A percentile compares a stretch with the other conserved stretches of the same genome.
Conservation (phyloP, 345 rosid species). For the Arabidopsis thaliana region DNA sequence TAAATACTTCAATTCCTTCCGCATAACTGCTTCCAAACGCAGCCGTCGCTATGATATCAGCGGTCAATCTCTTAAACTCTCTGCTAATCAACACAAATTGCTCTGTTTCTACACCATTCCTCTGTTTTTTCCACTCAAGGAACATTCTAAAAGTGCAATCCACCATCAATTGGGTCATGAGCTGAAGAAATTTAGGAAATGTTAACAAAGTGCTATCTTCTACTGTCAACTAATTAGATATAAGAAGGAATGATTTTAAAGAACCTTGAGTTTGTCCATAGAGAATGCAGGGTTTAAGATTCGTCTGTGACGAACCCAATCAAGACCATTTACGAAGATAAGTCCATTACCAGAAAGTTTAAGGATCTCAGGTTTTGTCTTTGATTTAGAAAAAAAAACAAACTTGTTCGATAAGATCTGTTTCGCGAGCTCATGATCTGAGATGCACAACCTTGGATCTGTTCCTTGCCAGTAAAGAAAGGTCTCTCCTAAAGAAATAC, state of each 20-base stretch:
- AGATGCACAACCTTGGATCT: conserved; percentile 47
- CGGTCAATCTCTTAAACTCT: conserved; percentile 52
- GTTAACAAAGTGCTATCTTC: background rate
- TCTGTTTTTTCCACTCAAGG: conserved; percentile 49
- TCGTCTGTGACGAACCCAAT: conserved; percentile 52
- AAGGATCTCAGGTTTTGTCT: conserved; percentile 19
- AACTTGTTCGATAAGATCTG: conserved; percentile 52
- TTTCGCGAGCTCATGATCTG: conserved; percentile 53
- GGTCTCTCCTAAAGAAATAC: conserved; percentile 47
- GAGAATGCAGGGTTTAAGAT: conserved; percentile 58
- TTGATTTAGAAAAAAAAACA: conserved; percentile 46
- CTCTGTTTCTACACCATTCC: background rate
- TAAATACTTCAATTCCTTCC: conserved; percentile 52
- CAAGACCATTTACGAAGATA: conserved; percentile 44
- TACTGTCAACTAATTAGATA: background rate
- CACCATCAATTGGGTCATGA: conserved; percentile 44
- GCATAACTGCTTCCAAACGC: conserved; percentile 61
- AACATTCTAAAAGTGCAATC: conserved; percentile 42
- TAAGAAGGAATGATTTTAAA: background rate
- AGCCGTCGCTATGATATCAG: conserved; percentile 56
- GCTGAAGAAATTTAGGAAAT: conserved; percentile 28
- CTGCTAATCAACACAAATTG: conserved; percentile 32
- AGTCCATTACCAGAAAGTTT: conserved; percentile 51
- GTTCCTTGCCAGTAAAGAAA: conserved; percentile 57
- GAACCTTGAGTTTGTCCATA: conserved; percentile 55